Evolutionary conservation across 2,329 filamentous ascomycete species (phyloP).

Genomic region (Penicillium psychrosexuale): DNA sequence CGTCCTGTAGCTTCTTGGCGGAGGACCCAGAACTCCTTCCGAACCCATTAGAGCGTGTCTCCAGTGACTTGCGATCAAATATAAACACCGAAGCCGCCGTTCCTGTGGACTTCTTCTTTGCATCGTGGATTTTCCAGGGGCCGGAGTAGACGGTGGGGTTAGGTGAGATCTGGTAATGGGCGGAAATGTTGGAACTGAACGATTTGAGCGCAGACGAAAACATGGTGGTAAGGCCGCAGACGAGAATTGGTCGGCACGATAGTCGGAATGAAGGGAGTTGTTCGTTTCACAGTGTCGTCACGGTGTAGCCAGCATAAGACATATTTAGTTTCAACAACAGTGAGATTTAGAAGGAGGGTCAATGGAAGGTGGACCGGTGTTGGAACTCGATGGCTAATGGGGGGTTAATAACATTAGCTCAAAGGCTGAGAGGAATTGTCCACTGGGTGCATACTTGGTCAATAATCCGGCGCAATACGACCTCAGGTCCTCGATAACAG

Average conservation of each 20-base stretch:
- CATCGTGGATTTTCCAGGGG: slow-evolving; percentile 96
- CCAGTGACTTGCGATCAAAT: slow-evolving; percentile 85
- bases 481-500: neutral
- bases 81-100: slow-evolving; percentile 89
- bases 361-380: neutral
- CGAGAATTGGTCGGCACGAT: neutral
- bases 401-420: neutral
- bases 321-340: slow-evolving; percentile 1
- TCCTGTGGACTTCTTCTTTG: slow-evolving; percentile 91
- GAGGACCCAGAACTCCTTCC: slow-evolving; percentile 61
- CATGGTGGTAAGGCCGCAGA: slow-evolving; percentile 57
- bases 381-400: neutral
- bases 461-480: neutral
- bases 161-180: slow-evolving; percentile 81
- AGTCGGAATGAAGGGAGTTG: neutral
- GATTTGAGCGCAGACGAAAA: slow-evolving; percentile 93
- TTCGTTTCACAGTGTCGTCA: slow-evolving; percentile 15
- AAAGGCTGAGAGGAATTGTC: neutral
- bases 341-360: neutral
- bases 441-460: neutral
- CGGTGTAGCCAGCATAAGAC: neutral
- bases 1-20: slow-evolving; percentile 78
- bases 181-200: slow-evolving; percentile 86
- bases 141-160: slow-evolving; percentile 76
- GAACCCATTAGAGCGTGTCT: slow-evolving; percentile 62